Base-by-base conservation (phyloP, 371 early-diverging fungal species). In the Smittium mucronatum region DNA sequence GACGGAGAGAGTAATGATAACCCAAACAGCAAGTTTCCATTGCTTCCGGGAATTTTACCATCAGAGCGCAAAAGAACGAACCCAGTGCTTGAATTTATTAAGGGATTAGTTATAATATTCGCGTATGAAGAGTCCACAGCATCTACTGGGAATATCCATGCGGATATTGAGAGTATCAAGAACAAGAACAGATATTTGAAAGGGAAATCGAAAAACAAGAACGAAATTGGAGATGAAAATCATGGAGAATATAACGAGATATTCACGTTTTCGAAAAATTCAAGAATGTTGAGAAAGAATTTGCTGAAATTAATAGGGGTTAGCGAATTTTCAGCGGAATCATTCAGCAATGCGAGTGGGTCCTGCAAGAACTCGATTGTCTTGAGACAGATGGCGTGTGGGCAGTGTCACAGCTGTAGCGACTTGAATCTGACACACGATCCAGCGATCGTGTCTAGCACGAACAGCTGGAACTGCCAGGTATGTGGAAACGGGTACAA, bases 381-480 rank as follows among this genome's bases (percentile, higher is more conserved):
- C 36, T 75, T 97, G 29, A 80, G 85, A 0, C 89, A 89, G n/a
- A 86, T 95, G 26, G 86, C 92, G 30, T 97, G 98, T 75, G 82
- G 84, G 35, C 89, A 84, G 69, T 97, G 98, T 76, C 87, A 88
- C 71, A 83, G 83, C 70, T 82, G 86, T 59, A 83, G 87, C 2
- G 95, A 97, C 76, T 75, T 96, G 63, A 95, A 97, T 75, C 85
- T 97, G 69, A 92, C 92, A 67, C 85, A 93, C 29, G 93, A 95
- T 69, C 81, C 81, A 35, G 86, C 85, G 58, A 69, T 90, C 66
- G 69, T 88, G 70, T 86, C 89, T 1, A 36, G 58, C 16, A 59
- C 63, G 34, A 65, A 36, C 0, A 70, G 30, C 0, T 58, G 31
- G 36, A 64, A 31, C 16, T 88, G 96, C 73, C 78, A 83, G 33